Evolutionary conservation across 1,284 basidiomycete genomes (phyloP), one percentile per base, ranked within the genome.

Genomic region (Boletus sp.): DNA sequence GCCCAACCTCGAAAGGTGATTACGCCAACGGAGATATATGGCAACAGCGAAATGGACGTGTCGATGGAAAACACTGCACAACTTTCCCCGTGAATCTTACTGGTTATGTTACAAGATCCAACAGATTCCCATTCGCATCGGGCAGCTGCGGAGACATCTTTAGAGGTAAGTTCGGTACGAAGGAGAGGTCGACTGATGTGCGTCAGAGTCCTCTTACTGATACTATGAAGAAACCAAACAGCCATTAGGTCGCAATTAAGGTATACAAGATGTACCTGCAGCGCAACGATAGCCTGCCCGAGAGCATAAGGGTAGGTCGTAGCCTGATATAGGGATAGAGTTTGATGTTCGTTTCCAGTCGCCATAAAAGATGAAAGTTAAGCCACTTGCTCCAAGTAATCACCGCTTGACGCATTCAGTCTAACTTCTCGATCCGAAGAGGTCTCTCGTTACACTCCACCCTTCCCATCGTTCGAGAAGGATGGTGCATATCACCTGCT

Each of bases 1-100:
- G 8, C 23, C 7, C 25, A 27, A 10, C 33, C 32, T 29, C 41
- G n/a, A 17, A 14, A 12, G 5, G 22, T 10, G 14, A 46, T 14
- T 10, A 3, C 9, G 14, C 26, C 45, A 9, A 14, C 13, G 17
- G 23, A 26, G 23, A 19, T 23, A 5, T 27, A 14, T 10, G 7
- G 3, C 40, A 14, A 12, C 32, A 35, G 12, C 16, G 32, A n/a
- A 2, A 12, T 8, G 7, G 10, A 19, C 7, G 14, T 46, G 10
- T 47, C 16, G n/a, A 35, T 36, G 40, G 46, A 47, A 19, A 33
- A 47, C n/a, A 47, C 46, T 41, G 9, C 8, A 1, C 20, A 45
- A 29, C 33, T 47, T 47, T 19, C 33, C 41, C 23, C 41, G 8
- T 17, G 45, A 46, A n/a, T 46, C 45, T 46, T 5, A 46, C 45